phyloP scores from a whole-genome alignment of 2,329 filamentous ascomycete genomes.

The Orbilia quercus region DNA sequence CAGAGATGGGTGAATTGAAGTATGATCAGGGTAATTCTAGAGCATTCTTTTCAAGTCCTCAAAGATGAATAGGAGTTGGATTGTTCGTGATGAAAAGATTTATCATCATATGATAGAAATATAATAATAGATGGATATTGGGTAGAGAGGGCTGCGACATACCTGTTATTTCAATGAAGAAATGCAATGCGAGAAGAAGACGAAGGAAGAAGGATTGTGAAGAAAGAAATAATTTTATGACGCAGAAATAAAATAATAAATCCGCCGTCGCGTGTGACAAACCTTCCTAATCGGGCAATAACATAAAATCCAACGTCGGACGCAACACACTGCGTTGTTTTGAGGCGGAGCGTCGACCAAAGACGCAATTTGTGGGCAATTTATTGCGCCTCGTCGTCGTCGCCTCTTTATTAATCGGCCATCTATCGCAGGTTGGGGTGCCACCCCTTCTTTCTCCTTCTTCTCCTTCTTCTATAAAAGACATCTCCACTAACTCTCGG shows the following conservation, averaged over 20 bases:
- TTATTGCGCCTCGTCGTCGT: slow-evolving; percentile 45
- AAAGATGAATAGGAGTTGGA: slow-evolving; percentile 64
- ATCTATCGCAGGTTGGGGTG: slow-evolving; percentile 23
- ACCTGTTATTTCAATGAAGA: slow-evolving; percentile 17
- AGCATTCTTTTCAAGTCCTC: slow-evolving; percentile 61
- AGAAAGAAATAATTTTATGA: slow-evolving; percentile 49
- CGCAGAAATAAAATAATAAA: slow-evolving; percentile 56
- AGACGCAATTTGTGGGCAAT: slow-evolving; percentile 13
- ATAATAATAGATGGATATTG: slow-evolving; percentile 16
- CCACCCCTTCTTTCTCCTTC: slow-evolving; percentile 13
- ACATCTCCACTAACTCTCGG: slow-evolving; percentile 33
- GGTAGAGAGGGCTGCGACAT: slow-evolving; percentile 10
- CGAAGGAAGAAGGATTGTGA: slow-evolving; percentile 24
- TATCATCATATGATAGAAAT: slow-evolving; percentile 64
- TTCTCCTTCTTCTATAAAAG: slow-evolving; percentile 9
- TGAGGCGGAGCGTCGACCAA: slow-evolving; percentile 5
- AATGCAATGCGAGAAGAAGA: no score
- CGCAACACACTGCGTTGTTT: slow-evolving; percentile 17
- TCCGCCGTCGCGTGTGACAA: slow-evolving; percentile 20
- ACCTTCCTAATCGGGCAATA: slow-evolving; percentile 20
- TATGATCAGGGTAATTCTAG: slow-evolving; percentile 62
- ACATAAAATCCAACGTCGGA: slow-evolving; percentile 7
- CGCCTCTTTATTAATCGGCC: slow-evolving; percentile 8
- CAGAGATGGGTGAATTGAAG: slow-evolving; percentile 31
- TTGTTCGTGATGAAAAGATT: slow-evolving; percentile 63